Conservation (phyloP, 2,329 filamentous ascomycete species). For the Epichloe sylvatica region DNA sequence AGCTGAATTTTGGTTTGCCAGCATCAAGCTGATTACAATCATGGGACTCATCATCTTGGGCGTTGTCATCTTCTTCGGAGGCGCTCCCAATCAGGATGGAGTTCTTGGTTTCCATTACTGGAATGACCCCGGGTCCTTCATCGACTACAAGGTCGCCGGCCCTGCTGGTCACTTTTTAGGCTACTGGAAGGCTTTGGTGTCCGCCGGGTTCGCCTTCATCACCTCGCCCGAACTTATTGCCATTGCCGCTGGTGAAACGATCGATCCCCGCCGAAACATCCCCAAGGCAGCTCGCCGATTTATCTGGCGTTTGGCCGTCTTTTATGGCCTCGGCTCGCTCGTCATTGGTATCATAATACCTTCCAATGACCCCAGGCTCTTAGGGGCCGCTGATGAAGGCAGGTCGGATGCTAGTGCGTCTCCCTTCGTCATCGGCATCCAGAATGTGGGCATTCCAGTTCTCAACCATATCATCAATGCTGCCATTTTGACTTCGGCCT, state of each 20-base stretch:
- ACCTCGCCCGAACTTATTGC: slow-evolving; percentile 49
- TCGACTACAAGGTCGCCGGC: slow-evolving; percentile 31
- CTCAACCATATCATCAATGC: slow-evolving; percentile 56
- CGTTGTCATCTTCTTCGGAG: slow-evolving; percentile 42
- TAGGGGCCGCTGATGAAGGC: slow-evolving; percentile 23
- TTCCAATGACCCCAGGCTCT: slow-evolving; percentile 49
- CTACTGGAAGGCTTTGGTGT: slow-evolving; percentile 42
- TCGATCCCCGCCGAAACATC: slow-evolving; percentile 50
- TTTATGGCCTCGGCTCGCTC: slow-evolving; percentile 49
- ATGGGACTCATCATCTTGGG: slow-evolving; percentile 42
- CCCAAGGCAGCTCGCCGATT: slow-evolving; percentile 50
- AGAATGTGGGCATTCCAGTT: slow-evolving; percentile 46
- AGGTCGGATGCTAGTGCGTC: slow-evolving; percentile 42
- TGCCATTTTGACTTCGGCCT: slow-evolving; percentile 51
- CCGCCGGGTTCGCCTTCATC: slow-evolving; percentile 48
- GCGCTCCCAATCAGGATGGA: slow-evolving; percentile 34
- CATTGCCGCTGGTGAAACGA: slow-evolving; percentile 50
- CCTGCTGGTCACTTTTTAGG: slow-evolving; percentile 40
- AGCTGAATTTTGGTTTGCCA: slow-evolving; percentile 47
- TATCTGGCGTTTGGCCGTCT: slow-evolving; percentile 47
- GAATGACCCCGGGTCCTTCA: slow-evolving; percentile 29
- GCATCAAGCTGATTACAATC: slow-evolving; percentile 46
- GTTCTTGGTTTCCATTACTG: slow-evolving; percentile 31
- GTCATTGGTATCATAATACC: slow-evolving; percentile 49
- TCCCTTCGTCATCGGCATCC: slow-evolving; percentile 54